Conservation (phyloP, 2,329 filamentous ascomycete species). For the Endothia cerciana region DNA sequence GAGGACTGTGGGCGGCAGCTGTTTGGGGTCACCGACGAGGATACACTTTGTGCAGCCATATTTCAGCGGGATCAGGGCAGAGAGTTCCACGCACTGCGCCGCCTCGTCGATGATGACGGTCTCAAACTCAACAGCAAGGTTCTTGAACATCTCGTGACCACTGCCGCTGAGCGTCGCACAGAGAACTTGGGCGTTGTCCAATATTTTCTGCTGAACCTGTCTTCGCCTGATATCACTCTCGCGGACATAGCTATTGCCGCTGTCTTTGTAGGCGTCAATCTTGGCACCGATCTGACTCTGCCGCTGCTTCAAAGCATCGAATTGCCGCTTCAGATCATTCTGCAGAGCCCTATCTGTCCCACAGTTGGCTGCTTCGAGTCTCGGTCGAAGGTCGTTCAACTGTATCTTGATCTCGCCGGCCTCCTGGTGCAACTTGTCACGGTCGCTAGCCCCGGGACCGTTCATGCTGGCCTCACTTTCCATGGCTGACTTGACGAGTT, state of each 20-base stretch:
- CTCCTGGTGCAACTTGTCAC: slow-evolving; percentile 65
- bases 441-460: slow-evolving; percentile 54
- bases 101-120: slow-evolving; percentile 98
- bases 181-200: slow-evolving; percentile 88
- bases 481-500: slow-evolving; percentile 79
- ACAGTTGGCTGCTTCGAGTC: slow-evolving; percentile 69
- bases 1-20: slow-evolving; percentile 92
- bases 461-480: slow-evolving; percentile 62
- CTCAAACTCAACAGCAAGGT: slow-evolving; percentile 93
- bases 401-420: slow-evolving; percentile 75
- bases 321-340: slow-evolving; percentile 71
- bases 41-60: slow-evolving; percentile 98
- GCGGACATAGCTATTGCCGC: slow-evolving; percentile 77
- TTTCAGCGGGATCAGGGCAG: slow-evolving; percentile 93
- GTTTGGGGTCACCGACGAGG: slow-evolving; percentile 95
- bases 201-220: slow-evolving; percentile 85
- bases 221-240: slow-evolving; percentile 86
- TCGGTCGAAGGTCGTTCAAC: slow-evolving; percentile 70
- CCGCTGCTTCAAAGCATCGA: slow-evolving; percentile 76
- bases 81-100: slow-evolving; percentile 96
- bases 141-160: slow-evolving; percentile 97
- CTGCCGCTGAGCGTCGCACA: slow-evolving; percentile 94
- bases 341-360: slow-evolving; percentile 52
- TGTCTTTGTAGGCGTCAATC: slow-evolving; percentile 87
- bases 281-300: slow-evolving; percentile 75